Evolutionary conservation across 208 protist species (phyloP), one percentile per base, ranked within the genome.

Genomic region (Endotrypanum monterogeii): DNA sequence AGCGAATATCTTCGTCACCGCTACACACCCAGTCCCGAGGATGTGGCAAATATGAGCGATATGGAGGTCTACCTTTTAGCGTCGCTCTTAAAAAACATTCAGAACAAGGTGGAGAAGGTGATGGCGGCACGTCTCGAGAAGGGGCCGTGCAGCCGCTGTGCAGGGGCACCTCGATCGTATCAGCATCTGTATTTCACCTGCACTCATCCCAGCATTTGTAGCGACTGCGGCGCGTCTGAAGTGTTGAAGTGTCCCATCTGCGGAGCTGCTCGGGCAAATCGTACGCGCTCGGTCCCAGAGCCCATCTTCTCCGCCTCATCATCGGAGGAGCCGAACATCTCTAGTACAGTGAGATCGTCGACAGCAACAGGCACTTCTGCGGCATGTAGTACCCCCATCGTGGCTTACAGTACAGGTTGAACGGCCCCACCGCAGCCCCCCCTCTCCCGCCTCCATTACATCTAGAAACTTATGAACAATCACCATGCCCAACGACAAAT

Each of bases 21-120:
- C 62, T 92, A 94, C 84, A 86, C 73, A 2, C 89, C 91, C 0
- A 85, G 89, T 46, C 85, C 91, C 0, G 91, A 83, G 12, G 85
- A 89, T 23, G 84, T 95, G 18, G 85, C 83, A 9, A 77, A 78
- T 57, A 92, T 95, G 89, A 83, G 79, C n/a, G 91, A 95, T 62
- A 83, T 84, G 67, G 85, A 95, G 44, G 84, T 94, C n/a, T 89
- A 80, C 76, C 51, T 88, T 1, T 66, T 93, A 8, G 58, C 73
- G 28, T 80, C 87, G 32, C 52, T 92, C 3, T 32, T 90, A 25
- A 39, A 41, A 16, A 71, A 90, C 5, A 60, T 88, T 7, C 65
- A 67, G 48, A 25, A 74, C 18, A 74, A 79, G 41, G 77, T 93
- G 83, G 37, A 84, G 37, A 41, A 32, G 11, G 85, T 91, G n/a